phyloP scores from a whole-genome alignment of 306 rosid genomes.

The Styphnolobium japonicum region DNA sequence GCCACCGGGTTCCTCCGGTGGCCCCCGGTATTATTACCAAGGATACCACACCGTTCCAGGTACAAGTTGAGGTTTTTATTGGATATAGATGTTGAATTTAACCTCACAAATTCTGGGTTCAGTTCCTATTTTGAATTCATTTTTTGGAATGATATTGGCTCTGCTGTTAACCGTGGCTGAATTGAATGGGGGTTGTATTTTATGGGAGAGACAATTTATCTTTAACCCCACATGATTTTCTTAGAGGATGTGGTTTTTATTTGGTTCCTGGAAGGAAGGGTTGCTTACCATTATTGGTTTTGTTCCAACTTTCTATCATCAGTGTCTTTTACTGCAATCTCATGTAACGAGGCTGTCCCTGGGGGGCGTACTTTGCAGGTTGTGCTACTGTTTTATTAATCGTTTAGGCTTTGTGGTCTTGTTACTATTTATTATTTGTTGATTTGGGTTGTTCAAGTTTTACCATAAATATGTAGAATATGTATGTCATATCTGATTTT shows the following conservation, averaged over 20 bases:
- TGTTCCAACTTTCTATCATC: background rate
- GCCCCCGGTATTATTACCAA: slow-evolving; percentile 36
- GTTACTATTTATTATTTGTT: background rate
- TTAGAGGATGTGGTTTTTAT: background rate
- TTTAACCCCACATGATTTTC: background rate
- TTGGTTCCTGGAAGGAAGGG: background rate
- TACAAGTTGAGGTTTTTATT: background rate
- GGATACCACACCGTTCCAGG: slow-evolving; percentile 58
- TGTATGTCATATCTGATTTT: no score
- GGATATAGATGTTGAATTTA: background rate
- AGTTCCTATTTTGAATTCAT: background rate
- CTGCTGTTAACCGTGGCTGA: background rate
- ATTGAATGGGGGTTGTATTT: background rate
- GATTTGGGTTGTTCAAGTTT: background rate
- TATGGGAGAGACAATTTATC: background rate
- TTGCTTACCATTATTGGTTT: background rate
- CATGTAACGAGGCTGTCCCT: background rate
- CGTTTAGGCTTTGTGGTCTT: background rate
- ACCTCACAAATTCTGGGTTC: background rate
- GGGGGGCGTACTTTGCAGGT: background rate
- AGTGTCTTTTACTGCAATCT: background rate
- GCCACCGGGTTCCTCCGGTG: slow-evolving; percentile 21
- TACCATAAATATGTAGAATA: no score
- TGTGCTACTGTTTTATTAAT: background rate
- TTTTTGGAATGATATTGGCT: background rate